Base-by-base conservation (phyloP, 805 yeast species). In the Spathaspora sp. region DNA sequence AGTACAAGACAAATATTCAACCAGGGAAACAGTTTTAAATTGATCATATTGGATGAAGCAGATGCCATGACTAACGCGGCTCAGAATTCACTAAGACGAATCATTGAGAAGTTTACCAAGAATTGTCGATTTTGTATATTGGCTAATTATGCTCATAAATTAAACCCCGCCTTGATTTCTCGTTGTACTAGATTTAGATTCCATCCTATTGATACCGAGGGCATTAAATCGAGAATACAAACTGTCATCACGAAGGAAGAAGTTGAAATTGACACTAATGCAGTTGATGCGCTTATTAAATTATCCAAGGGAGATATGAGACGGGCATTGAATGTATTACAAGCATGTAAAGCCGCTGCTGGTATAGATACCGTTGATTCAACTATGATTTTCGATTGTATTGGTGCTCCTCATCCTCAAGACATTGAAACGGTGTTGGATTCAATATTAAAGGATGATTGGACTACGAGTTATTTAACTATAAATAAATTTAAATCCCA, bases 251-350 rank as follows among this genome's bases (percentile, higher is more conserved):
- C 80, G 42, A 73, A 74, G 49, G 99, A 94, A 60, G 67, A 81
- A 1, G 70, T 94, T 46, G 69, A 75, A 3, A 73, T 94, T 9
- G 62, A 76, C 0, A 68, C 75, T 0, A 82, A 76, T 0, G 97
- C 96, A 0, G 71, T 79, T 43, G 67, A 69, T 0, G 83, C 97
- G 1, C 71, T 94, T 46, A 73, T 94, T 51, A 75, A 72, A 49
- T 76, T 94, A 50, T 79, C 94, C n/a, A 81, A 84, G 52, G 99
- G 99, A 49, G 99, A 94, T 68, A 94, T 94, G 99, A 82, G 99
- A 72, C 82, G 89, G 48, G 96, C 96, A 1, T 76, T 94, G 59
- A 94, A 94, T 63, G 97, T 94, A 5, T 69, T 94, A 52, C 99
- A 94, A 69, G 96, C 98, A 0, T 89, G 98, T 67, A 81, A 87